Percentiles rank a stretch among this genome's conserved stretches.
phyloP scores from a whole-genome alignment of 164 flowering plant genomes.

The Paratinospora sagittata region DNA sequence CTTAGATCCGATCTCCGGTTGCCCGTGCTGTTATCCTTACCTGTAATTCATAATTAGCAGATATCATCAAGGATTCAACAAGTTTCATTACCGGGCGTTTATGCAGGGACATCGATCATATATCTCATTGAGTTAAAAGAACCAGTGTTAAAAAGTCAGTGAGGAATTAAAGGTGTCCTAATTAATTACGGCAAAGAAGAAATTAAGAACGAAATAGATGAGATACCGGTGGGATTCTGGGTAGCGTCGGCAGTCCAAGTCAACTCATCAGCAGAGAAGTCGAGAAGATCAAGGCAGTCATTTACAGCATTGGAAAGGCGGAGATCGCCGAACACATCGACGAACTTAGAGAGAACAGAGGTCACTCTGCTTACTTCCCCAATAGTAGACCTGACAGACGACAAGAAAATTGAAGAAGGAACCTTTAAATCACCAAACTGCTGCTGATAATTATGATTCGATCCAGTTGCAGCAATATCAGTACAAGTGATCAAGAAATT shows the following conservation, averaged over 20 bases:
- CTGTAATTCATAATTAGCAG: constrained; percentile 22
- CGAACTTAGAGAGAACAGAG: constrained; percentile 39
- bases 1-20: constrained; percentile 40
- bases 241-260: constrained; percentile 45
- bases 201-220: too few relatives aligned
- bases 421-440: constrained; percentile 43
- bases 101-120: too few relatives aligned
- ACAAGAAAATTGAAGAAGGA: constrained; percentile 32
- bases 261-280: constrained; percentile 58
- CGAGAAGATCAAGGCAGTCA: constrained; percentile 86
- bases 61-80: too few relatives aligned
- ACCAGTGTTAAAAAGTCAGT: too few relatives aligned
- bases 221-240: constrained; percentile 18
- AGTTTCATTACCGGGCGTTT: too few relatives aligned
- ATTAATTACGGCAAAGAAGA: too few relatives aligned
- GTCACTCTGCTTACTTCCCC: constrained; percentile 28
- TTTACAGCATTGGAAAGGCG: constrained; percentile 54
- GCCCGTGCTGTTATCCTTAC: constrained; percentile 49
- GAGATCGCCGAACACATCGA: constrained; percentile 29
- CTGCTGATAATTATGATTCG: background rate
- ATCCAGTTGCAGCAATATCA: background rate
- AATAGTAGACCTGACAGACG: constrained; percentile 34
- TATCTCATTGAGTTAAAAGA: too few relatives aligned
- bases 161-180: too few relatives aligned
- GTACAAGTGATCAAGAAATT: background rate